A percentile compares a stretch with the other conserved stretches of the same genome.
These are phyloP conservation scores for Kwoniella mangroviensis DNA, from an alignment of 768 basidiomycete genomes.

Conservation along the genomic window DNA sequence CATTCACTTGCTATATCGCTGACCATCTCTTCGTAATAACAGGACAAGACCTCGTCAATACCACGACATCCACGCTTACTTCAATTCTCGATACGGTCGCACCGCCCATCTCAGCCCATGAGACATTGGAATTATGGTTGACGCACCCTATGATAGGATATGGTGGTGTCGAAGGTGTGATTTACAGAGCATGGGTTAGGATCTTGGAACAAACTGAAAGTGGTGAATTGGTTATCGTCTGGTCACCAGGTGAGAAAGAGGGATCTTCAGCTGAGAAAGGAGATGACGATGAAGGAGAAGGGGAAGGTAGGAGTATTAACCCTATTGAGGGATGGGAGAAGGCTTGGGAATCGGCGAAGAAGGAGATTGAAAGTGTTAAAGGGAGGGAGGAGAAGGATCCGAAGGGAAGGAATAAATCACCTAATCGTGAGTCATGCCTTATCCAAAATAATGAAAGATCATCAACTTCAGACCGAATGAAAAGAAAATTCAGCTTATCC, in stretches of 20 bases:
- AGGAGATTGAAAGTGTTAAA: slow-evolving; percentile 56
- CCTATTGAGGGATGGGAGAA: slow-evolving; percentile 81
- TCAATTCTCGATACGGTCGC: slow-evolving; percentile 96
- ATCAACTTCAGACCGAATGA: neutral
- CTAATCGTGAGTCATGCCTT: slow-evolving; percentile 27
- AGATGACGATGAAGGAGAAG: slow-evolving; percentile 21
- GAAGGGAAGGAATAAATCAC: slow-evolving; percentile 39
- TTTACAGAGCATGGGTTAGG: slow-evolving; percentile 70
- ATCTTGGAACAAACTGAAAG: slow-evolving; percentile 59
- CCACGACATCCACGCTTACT: slow-evolving; percentile 83
- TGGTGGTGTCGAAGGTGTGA: slow-evolving; percentile 91
- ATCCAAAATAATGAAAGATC: neutral
- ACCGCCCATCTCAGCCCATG: slow-evolving; percentile 96
- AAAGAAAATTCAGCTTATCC: too few relatives aligned
- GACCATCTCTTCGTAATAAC: neutral
- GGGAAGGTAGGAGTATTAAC: slow-evolving; percentile 71
- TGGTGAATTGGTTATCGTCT: slow-evolving; percentile 49
- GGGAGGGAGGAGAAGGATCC: slow-evolving; percentile 46
- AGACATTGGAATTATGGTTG: slow-evolving; percentile 94
- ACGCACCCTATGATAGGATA: slow-evolving; percentile 97
- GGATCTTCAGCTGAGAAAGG: neutral
- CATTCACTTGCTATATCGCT: neutral
- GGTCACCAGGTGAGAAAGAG: slow-evolving; percentile 36
- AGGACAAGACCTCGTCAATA: slow-evolving; percentile 89
- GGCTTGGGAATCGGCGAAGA: slow-evolving; percentile 83